phyloP scores from a whole-genome alignment of 2,329 filamentous ascomycete species.

The Hirsutella thompsonii region DNA sequence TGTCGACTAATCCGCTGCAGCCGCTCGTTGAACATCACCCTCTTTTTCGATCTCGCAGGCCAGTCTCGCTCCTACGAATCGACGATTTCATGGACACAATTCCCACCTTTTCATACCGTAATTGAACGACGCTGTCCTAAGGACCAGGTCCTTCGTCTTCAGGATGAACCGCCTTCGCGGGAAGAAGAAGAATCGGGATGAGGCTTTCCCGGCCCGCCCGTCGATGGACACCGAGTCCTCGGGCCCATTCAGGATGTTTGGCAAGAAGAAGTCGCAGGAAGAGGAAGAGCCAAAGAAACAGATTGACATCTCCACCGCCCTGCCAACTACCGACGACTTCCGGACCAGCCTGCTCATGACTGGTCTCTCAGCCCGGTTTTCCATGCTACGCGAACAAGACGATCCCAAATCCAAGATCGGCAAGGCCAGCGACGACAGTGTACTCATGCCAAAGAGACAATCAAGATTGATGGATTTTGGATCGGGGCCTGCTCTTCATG shows the following conservation, averaged over 20 bases:
- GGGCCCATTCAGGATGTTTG: slow-evolving; percentile 40
- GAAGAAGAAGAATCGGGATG: slow-evolving; percentile 57
- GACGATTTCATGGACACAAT: neutral
- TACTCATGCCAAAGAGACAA: slow-evolving; percentile 68
- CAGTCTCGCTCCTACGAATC: neutral
- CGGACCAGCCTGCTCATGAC: slow-evolving; percentile 94
- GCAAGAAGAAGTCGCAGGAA: slow-evolving; percentile 40
- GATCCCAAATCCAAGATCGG: slow-evolving; percentile 80
- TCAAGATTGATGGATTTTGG: slow-evolving; percentile 67
- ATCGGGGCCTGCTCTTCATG: slow-evolving; percentile 45
- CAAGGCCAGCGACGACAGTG: slow-evolving; percentile 91
- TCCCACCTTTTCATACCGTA: neutral
- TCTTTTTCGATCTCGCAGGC: neutral
- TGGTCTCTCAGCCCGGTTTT: slow-evolving; percentile 86
- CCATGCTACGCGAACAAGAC: slow-evolving; percentile 91
- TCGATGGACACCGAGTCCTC: slow-evolving; percentile 43
- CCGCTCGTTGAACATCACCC: neutral
- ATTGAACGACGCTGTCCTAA: neutral
- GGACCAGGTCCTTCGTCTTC: neutral
- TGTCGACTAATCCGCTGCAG: neutral
- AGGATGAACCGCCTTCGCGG: slow-evolving; percentile 62
- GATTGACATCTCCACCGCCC: slow-evolving; percentile 58
- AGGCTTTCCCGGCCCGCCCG: slow-evolving; percentile 28
- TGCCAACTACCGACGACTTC: slow-evolving; percentile 82
- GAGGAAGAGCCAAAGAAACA: slow-evolving; percentile 50